Percentiles rank a stretch among this genome's conserved stretches.
These are phyloP conservation scores for Populus hybrid DNA, from an alignment of 441 rosid genomes.

Conservation along the genomic window DNA sequence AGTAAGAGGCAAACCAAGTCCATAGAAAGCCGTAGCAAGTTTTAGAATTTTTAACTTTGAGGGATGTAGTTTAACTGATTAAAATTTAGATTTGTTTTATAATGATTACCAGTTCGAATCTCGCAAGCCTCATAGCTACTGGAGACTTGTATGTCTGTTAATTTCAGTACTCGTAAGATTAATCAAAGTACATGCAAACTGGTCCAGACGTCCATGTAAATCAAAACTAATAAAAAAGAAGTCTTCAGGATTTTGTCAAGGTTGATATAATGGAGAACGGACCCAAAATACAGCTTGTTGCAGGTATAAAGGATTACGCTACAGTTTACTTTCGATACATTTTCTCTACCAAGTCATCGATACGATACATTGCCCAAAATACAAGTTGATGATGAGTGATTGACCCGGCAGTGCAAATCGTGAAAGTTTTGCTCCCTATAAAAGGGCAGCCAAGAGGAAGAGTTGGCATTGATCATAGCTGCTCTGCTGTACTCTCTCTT, in stretches of 20 bases:
- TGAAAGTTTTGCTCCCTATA: not conserved
- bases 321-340: too few species aligned
- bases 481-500: not conserved
- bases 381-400: too few species aligned
- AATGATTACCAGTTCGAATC: rapidly evolving
- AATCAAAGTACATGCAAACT: rapidly evolving
- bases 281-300: too few species aligned
- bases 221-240: too few species aligned
- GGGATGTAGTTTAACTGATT: rapidly evolving
- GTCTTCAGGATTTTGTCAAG: too few species aligned
- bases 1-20: too few species aligned
- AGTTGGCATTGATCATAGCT: not conserved
- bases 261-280: too few species aligned
- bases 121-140: rapidly evolving
- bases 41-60: too few species aligned
- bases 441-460: not conserved
- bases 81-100: rapidly evolving
- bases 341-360: too few species aligned
- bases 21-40: rapidly evolving
- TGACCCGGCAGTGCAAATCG: not conserved
- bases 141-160: rapidly evolving
- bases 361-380: too few species aligned
- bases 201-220: rapidly evolving
- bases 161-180: rapidly evolving
- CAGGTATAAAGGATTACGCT: too few species aligned